A percentile compares a stretch with the other conserved stretches of the same genome.
Conservation (phyloP, 176 grass and related monocot genomes). For the Tuctoria greenei region DNA sequence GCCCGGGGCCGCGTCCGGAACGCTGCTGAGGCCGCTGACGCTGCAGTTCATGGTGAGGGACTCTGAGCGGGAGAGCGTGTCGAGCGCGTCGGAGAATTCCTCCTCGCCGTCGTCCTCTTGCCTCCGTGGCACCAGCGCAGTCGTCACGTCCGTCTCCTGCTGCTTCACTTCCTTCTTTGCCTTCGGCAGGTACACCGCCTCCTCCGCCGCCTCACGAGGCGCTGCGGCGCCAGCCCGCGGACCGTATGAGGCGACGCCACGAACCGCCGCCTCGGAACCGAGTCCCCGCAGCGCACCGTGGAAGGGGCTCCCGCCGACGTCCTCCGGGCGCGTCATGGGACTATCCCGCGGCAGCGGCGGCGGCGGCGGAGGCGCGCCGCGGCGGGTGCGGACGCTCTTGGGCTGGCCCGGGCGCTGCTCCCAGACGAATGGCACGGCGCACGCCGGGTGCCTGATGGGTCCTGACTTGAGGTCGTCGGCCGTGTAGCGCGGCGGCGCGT, state of each 20-base stretch:
- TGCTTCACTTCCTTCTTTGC: constrained; percentile 13
- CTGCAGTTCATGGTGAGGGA: constrained; percentile 96
- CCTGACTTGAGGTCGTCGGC: constrained; percentile 67
- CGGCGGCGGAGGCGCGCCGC: constrained; percentile 11
- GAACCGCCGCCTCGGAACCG: neutral
- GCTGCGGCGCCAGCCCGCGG: neutral
- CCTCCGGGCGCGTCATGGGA: constrained; percentile 27
- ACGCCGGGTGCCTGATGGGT: constrained; percentile 63
- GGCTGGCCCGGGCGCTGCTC: constrained; percentile 83
- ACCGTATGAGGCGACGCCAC: neutral
- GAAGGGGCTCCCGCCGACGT: constrained; percentile 24
- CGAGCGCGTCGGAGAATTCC: constrained; percentile 87
- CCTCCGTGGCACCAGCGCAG: constrained; percentile 9
- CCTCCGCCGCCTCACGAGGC: neutral
- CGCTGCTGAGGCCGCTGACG: constrained; percentile 80
- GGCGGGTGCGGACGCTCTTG: constrained; percentile 55
- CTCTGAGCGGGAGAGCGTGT: constrained; percentile 73
- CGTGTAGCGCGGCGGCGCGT: constrained; percentile 45
- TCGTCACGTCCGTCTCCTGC: neutral
- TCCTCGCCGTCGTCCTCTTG: constrained; percentile 39
- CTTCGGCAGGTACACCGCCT: neutral
- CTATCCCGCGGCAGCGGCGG: neutral
- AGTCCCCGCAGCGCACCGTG: constrained; percentile 25
- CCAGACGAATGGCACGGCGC: constrained; percentile 83
- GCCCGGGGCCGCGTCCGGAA: constrained; percentile 7